Conservation (phyloP, 2,329 filamentous ascomycete genomes). For the Curvularia verruculosa region DNA sequence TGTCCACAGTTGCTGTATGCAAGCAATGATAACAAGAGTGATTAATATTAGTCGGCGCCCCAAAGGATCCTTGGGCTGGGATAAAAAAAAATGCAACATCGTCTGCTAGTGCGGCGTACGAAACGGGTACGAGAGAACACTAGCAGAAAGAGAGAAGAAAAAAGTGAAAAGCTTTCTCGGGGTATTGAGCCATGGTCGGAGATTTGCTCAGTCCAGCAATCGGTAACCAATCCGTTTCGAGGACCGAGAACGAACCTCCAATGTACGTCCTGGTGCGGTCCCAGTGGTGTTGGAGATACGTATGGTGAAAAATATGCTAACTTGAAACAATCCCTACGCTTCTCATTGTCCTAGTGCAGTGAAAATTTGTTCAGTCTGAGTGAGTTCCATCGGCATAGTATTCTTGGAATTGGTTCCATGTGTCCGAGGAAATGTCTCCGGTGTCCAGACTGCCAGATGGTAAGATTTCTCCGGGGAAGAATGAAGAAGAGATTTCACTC, state of each 20-base stretch:
- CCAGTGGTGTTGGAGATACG: no score
- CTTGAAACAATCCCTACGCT: background rate
- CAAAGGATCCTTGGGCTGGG: background rate
- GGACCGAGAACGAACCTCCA: no score
- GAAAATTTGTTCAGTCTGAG: background rate
- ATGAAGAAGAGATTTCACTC: background rate
- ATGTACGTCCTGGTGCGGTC: background rate
- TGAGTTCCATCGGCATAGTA: background rate
- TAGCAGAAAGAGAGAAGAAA: background rate
- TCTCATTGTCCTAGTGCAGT: background rate
- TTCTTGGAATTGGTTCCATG: background rate
- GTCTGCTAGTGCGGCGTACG: conserved; percentile 1
- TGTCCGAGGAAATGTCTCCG: background rate
- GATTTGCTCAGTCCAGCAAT: background rate
- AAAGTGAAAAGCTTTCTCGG: background rate
- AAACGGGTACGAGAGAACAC: conserved; percentile 1
- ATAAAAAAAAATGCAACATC: background rate
- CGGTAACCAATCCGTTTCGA: background rate
- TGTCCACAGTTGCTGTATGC: background rate
- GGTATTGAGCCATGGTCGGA: background rate
- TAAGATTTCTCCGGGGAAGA: background rate
- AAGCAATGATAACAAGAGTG: background rate
- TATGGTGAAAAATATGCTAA: no score
- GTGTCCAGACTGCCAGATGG: background rate
- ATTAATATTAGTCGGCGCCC: background rate